Conservation (phyloP, 495 filamentous ascomycete species). For the Neurospora cerealis region DNA sequence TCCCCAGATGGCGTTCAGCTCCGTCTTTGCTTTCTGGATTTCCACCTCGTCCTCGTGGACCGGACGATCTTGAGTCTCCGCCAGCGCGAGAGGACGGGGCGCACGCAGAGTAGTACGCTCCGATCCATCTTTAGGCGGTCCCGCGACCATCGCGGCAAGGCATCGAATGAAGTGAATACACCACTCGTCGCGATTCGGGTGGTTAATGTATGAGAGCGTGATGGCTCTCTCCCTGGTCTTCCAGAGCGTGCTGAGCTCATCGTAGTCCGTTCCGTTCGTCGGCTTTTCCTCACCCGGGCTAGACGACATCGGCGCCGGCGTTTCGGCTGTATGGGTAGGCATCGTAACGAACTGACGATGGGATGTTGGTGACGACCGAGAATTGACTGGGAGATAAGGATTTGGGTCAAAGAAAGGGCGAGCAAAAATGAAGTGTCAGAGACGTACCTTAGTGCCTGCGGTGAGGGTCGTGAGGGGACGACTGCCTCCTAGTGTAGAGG, state of each 20-base stretch:
- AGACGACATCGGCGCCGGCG: neutral
- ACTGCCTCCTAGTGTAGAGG: too few relatives aligned
- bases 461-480: too few relatives aligned
- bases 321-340: neutral
- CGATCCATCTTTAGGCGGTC: neutral
- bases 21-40: neutral
- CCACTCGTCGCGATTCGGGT: neutral
- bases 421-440: too few relatives aligned
- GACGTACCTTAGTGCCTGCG: too few relatives aligned
- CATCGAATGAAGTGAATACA: neutral
- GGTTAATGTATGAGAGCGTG: neutral
- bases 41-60: neutral
- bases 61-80: neutral
- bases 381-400: too few relatives aligned
- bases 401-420: too few relatives aligned
- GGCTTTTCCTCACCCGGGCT: too few relatives aligned
- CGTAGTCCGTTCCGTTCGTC: neutral
- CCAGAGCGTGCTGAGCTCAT: neutral
- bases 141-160: neutral
- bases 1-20: neutral
- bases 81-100: neutral
- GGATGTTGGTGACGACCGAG: too few relatives aligned
- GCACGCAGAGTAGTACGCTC: neutral
- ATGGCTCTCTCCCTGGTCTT: neutral
- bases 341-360: too few relatives aligned